phyloP scores from a whole-genome alignment of 331 rosid species.

The Quercus tomentella region DNA sequence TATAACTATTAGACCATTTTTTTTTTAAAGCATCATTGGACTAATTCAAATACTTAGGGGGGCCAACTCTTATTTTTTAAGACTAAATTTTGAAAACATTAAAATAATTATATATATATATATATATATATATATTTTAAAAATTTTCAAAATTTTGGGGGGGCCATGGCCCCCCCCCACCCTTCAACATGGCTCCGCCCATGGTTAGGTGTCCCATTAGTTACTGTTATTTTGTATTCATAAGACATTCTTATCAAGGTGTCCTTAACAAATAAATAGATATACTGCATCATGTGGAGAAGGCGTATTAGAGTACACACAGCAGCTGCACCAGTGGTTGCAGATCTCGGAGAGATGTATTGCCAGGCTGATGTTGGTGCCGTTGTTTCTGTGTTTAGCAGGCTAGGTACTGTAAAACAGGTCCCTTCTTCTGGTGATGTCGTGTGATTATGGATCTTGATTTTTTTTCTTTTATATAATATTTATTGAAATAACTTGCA shows the following conservation, averaged over 20 bases:
- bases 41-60: no score
- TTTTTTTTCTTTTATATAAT: constrained; percentile 17
- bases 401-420: constrained; percentile 60
- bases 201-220: background rate
- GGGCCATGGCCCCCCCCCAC: no score
- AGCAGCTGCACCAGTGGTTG: constrained; percentile 82
- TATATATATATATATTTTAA: no score
- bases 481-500: constrained; percentile 46
- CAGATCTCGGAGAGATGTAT: constrained; percentile 85
- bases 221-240: background rate
- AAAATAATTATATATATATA: no score
- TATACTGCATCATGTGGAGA: constrained; percentile 99
- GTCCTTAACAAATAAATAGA: constrained; percentile 64
- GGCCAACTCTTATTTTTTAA: no score
- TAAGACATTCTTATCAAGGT: constrained; percentile 6
- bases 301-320: constrained; percentile 98
- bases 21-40: no score
- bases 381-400: constrained; percentile 65
- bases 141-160: no score
- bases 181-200: no score
- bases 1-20: no score
- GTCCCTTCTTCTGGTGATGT: constrained; percentile 9
- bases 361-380: constrained; percentile 96
- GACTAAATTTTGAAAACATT: no score
- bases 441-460: constrained; percentile 14